phyloP scores from a whole-genome alignment of 305 asterid genomes.

The Fraxinus sp. region DNA sequence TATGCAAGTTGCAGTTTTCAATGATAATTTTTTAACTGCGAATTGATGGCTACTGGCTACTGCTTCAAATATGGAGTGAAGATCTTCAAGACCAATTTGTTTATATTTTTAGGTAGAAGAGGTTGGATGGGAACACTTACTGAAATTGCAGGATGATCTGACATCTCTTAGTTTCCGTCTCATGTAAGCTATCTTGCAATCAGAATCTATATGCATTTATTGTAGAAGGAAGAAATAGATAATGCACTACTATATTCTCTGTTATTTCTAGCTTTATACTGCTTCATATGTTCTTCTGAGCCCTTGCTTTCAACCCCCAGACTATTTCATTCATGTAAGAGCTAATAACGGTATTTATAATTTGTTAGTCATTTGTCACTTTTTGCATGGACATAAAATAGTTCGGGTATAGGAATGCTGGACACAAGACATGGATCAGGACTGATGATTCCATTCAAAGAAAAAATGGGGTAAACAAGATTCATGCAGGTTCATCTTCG shows the following conservation, averaged over 20 bases:
- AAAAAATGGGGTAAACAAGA: neutral
- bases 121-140: constrained; percentile 80
- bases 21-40: neutral
- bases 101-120: constrained; percentile 60
- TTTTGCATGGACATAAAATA: neutral
- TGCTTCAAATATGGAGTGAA: neutral
- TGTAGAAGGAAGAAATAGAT: neutral
- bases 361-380: neutral
- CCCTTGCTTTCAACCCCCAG: neutral
- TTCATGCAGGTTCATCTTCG: neutral
- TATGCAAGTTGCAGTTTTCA: neutral
- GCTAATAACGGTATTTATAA: neutral
- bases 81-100: constrained; percentile 14
- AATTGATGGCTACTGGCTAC: neutral
- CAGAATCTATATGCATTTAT: neutral
- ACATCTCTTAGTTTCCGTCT: constrained; percentile 57
- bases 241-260: neutral
- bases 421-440: neutral
- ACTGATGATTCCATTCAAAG: neutral
- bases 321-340: constrained; percentile 1
- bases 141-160: constrained; percentile 62
- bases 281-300: neutral
- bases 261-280: neutral
- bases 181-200: constrained; percentile 40
- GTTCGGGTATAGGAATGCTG: neutral